Evolutionary conservation across 2,329 filamentous ascomycete genomes (phyloP).

Genomic region (Anthostomella pinea): DNA sequence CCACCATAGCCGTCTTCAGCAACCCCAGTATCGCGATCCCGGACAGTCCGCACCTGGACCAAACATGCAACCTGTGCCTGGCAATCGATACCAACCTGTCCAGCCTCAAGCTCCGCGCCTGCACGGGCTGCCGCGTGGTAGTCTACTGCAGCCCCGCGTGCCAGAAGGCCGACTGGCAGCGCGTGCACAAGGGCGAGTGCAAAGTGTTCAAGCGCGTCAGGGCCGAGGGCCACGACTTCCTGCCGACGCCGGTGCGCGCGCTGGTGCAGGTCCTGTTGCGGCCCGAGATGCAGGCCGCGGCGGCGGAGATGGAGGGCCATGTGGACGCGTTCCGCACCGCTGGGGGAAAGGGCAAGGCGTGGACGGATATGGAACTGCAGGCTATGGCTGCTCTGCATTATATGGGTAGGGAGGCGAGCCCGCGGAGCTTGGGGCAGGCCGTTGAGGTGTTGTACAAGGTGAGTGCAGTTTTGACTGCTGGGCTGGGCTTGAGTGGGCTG

Average conservation of each 20-base stretch:
- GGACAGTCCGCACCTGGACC: conserved; percentile 38
- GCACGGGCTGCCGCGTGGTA: conserved; percentile 51
- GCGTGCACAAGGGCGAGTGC: conserved; percentile 55
- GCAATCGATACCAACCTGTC: too few species aligned
- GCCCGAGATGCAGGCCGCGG: conserved; percentile 29
- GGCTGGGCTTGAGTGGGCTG: too few species aligned
- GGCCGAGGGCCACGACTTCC: conserved; percentile 29
- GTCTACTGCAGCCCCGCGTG: conserved; percentile 55
- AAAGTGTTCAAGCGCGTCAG: conserved; percentile 41
- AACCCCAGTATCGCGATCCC: conserved; percentile 47
- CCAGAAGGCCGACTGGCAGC: conserved; percentile 53
- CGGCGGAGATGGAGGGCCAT: conserved; percentile 47
- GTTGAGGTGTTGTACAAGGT: conserved; percentile 55
- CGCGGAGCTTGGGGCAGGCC: conserved; percentile 38
- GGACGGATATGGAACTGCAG: conserved; percentile 49
- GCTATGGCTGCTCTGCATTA: conserved; percentile 49
- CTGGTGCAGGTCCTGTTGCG: conserved; percentile 50
- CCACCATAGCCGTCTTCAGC: conserved; percentile 44
- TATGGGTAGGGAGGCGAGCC: conserved; percentile 36
- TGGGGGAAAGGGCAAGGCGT: conserved; percentile 28
- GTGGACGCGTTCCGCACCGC: conserved; percentile 35
- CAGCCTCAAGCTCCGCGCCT: conserved; percentile 34
- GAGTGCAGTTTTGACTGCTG: too few species aligned
- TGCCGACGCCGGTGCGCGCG: conserved; percentile 56
- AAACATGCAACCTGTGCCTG: conserved; percentile 52